Evolutionary conservation across 1,284 basidiomycete species (phyloP), one percentile per base, ranked within the genome.

Genomic region (Sanghuangporus weigelae): DNA sequence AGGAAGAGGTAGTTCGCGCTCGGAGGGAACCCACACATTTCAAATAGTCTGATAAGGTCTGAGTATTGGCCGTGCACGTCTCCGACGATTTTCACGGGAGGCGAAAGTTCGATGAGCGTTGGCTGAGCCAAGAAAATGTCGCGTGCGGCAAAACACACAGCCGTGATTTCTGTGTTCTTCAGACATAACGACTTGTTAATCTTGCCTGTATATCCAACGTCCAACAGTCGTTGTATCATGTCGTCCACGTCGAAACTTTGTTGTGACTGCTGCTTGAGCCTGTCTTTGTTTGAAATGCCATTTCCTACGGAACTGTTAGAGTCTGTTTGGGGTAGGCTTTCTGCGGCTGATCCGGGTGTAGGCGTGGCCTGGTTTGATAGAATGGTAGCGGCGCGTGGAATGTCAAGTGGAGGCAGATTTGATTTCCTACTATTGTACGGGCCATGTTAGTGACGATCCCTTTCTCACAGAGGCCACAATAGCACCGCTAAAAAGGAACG

Each of bases 1-100:
- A 98, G 83, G 82, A 99, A 99, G 66, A 99, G 90, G 76, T 99
- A 99, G 75, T 99, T 99, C 67, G 96, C 91, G 8, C 90, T 85
- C 3, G 97, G 97, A 23, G 97, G 97, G 77, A 98, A 99, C 12
- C 97, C 97, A 72, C 97, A 98, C 96, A 98, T 98, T 77, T 99
- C 97, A 73, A 99, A 99, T 64, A 99, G 79, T 61, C 97, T 89
- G 70, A 99, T 96, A 71, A 99, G 86, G 80, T 99, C 97, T 65
- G 93, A 95, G 76, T 98, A 99, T 77, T 98, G 96, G 4, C 97
- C 97, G 74, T 99, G 97, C 3, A 98, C 96, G 76, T 99, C 97
- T 36, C 97, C 97, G 14, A 99, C 96, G 68, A 99, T 98, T 84
- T 99, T 99, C 71, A 99, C 97, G 10, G 97, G 96, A 7, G 97